A percentile compares a stretch with the other conserved stretches of the same genome.
phyloP scores from a whole-genome alignment of 495 filamentous ascomycete genomes.

The Amorphotheca resinae region DNA sequence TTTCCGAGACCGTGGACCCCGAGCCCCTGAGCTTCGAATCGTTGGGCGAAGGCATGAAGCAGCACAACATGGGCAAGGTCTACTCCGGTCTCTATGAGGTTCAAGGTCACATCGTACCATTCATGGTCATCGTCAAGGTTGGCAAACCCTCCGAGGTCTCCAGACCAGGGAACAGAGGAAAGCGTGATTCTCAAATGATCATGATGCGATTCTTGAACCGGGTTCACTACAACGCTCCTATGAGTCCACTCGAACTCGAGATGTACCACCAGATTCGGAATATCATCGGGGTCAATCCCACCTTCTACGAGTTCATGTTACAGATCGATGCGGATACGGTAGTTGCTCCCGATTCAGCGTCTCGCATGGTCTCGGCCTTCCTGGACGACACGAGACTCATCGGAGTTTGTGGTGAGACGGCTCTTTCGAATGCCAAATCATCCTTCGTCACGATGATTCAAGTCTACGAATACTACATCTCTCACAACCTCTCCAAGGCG shows the following conservation, averaged over 20 bases:
- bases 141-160: conserved; percentile 96
- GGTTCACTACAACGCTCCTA: conserved; percentile 89
- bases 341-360: conserved; percentile 81
- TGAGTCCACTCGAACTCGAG: conserved; percentile 94
- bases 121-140: conserved; percentile 92
- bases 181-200: conserved; percentile 97
- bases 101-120: conserved; percentile 94
- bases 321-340: conserved; percentile 97
- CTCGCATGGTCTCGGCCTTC: conserved; percentile 86
- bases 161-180: conserved; percentile 93
- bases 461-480: conserved; percentile 99
- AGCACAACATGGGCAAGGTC: conserved; percentile 98
- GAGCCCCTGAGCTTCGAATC: conserved; percentile 96
- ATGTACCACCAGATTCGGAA: conserved; percentile 99
- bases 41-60: conserved; percentile 88
- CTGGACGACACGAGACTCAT: conserved; percentile 83
- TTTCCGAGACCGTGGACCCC: conserved; percentile 87
- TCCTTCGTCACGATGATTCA: conserved; percentile 98
- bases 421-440: conserved; percentile 80
- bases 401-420: conserved; percentile 89
- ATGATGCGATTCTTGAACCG: conserved; percentile 98
- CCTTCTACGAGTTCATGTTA: conserved; percentile 94
- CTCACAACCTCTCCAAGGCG: conserved; percentile 95
- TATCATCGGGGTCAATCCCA: conserved; percentile 96
- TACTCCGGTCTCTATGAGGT: conserved; percentile 98